These are phyloP conservation scores for Wickerhamomyces chambardii DNA, from an alignment of 805 yeast genomes.

Conservation along the genomic window DNA sequence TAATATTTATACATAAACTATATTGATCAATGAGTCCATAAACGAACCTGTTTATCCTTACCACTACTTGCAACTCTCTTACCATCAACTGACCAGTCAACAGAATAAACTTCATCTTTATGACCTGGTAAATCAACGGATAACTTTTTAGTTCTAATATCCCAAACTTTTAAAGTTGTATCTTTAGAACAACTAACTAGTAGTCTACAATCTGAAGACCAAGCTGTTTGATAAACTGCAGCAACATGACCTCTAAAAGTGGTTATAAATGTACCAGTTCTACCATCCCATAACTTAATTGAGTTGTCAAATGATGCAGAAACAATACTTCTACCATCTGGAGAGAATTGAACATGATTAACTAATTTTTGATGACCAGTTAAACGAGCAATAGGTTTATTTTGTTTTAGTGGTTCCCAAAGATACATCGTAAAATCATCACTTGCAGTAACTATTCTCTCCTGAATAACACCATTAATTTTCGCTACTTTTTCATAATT, in stretches of 20 bases:
- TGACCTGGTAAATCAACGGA: constrained; percentile 94
- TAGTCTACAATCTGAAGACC: constrained; percentile 93
- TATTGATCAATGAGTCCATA: constrained; percentile 68
- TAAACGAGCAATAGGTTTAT: constrained; percentile 86
- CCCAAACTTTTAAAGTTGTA: constrained; percentile 96
- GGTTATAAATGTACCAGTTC: constrained; percentile 80
- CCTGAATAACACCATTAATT: constrained; percentile 56
- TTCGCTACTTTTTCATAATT: constrained; percentile 51
- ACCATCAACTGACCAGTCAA: constrained; percentile 98
- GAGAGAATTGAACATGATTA: constrained; percentile 91
- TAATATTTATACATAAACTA: no score
- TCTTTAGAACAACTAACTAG: constrained; percentile 93
- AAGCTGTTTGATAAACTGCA: constrained; percentile 93
- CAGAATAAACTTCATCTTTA: constrained; percentile 90
- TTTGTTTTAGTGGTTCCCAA: constrained; percentile 83
- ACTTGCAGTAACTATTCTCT: constrained; percentile 87
- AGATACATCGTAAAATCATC: constrained; percentile 97
- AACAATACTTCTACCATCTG: constrained; percentile 86
- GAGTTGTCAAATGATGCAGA: constrained; percentile 95
- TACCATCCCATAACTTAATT: constrained; percentile 93
- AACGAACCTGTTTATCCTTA: constrained; percentile 85
- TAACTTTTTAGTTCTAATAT: constrained; percentile 75
- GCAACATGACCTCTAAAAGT: constrained; percentile 97
- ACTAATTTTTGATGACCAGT: constrained; percentile 97
- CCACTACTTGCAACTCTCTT: constrained; percentile 95